These are phyloP conservation scores for Scutellaria galericulata DNA, from an alignment of 257 asterid species.

Conservation along the genomic window DNA sequence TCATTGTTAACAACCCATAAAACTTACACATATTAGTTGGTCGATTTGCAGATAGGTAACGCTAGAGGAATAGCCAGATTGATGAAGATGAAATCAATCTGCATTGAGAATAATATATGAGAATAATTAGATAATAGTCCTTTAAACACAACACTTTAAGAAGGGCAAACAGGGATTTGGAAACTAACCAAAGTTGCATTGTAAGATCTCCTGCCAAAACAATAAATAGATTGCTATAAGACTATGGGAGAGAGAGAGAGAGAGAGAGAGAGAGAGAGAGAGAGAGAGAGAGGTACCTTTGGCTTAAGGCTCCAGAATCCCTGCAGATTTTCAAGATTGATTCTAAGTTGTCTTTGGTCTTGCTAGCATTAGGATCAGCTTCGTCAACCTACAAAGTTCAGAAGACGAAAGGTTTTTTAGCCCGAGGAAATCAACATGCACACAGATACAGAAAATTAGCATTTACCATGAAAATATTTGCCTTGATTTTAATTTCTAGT, in stretches of 20 bases:
- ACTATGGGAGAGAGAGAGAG: neutral
- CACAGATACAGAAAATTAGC: neutral
- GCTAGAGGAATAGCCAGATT: constrained; percentile 62
- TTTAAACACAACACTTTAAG: neutral
- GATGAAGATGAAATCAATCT: constrained; percentile 65
- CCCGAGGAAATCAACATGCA: too few relatives aligned
- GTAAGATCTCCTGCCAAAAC: constrained; percentile 64
- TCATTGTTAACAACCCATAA: neutral
- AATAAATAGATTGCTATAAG: neutral
- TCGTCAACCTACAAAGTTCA: constrained; percentile 61
- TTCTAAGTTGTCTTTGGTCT: constrained; percentile 64
- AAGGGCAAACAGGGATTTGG: constrained; percentile 16
- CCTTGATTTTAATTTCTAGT: neutral
- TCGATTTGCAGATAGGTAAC: constrained; percentile 47
- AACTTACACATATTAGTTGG: constrained; percentile 51
- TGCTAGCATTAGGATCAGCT: constrained; percentile 75
- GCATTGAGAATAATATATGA: constrained; percentile 37
- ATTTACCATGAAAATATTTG: neutral
- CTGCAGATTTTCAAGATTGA: constrained; percentile 69
- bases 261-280: neutral
- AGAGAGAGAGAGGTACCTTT: constrained; percentile 34
- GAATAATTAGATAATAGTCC: constrained; percentile 25
- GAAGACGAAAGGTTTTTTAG: neutral
- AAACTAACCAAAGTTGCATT: constrained; percentile 60
- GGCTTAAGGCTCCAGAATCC: constrained; percentile 69